A percentile compares a stretch with the other conserved stretches of the same genome.
These are phyloP conservation scores for Berberis vulgaris DNA, from an alignment of 164 flowering plant genomes.

Conservation along the genomic window DNA sequence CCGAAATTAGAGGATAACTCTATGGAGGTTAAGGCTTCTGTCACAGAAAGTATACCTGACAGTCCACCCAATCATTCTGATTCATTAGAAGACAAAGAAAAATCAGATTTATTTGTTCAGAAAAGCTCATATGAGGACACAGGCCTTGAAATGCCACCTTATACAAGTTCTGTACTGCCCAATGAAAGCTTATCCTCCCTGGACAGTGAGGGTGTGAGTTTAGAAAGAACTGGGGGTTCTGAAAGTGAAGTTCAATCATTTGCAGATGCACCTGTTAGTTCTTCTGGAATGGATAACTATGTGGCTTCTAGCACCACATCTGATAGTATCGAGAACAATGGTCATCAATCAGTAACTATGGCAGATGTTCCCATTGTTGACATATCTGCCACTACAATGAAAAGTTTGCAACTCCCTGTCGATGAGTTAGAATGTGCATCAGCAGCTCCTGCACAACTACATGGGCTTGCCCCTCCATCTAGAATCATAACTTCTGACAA, in stretches of 20 bases:
- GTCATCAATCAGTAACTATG: slow-evolving; percentile 1
- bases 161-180: no score
- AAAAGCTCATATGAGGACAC: slow-evolving; percentile 4
- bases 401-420: slow-evolving; percentile 4
- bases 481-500: slow-evolving; percentile 6
- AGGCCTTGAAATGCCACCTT: background rate
- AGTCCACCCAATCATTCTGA: slow-evolving; percentile 4
- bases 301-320: background rate
- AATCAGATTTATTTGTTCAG: slow-evolving; percentile 9
- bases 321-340: background rate
- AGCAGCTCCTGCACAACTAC: background rate
- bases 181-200: slow-evolving; percentile 1
- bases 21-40: slow-evolving; percentile 15
- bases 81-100: slow-evolving; percentile 16
- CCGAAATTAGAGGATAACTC: slow-evolving; percentile 16
- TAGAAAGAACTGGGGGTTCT: slow-evolving; percentile 11
- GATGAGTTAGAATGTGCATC: slow-evolving; percentile 6
- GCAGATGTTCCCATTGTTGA: background rate
- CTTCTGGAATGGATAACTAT: background rate
- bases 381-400: slow-evolving; percentile 6
- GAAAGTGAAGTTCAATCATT: slow-evolving; percentile 9
- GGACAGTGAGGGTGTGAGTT: slow-evolving; percentile 8
- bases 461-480: slow-evolving; percentile 5
- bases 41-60: slow-evolving; percentile 10
- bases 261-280: slow-evolving; percentile 3